Percentiles rank a stretch among this genome's conserved stretches.
Evolutionary conservation across 1,284 basidiomycete genomes (phyloP).

Genomic region (Tilletia indica): DNA sequence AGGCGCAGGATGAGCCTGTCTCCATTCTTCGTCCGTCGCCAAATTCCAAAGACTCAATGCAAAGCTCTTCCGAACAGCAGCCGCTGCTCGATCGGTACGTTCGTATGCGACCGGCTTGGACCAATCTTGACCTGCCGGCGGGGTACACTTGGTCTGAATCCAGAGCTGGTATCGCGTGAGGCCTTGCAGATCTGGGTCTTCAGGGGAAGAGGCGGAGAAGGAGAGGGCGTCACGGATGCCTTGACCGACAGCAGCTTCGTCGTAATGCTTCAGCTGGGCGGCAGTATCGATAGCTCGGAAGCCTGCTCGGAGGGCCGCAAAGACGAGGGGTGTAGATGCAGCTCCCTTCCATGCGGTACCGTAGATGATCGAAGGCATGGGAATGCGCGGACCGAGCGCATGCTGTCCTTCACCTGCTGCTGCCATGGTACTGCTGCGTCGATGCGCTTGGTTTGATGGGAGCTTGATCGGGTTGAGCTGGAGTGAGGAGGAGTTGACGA

Average conservation of each 20-base stretch:
- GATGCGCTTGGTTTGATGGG: too few relatives aligned
- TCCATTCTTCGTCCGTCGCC: slow-evolving; percentile 12
- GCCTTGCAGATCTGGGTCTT: slow-evolving; percentile 26
- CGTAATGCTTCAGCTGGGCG: slow-evolving; percentile 52
- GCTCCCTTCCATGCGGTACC: slow-evolving; percentile 53
- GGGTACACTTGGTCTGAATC: slow-evolving; percentile 52
- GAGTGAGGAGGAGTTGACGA: too few relatives aligned
- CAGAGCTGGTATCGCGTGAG: slow-evolving; percentile 38
- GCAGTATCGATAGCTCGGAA: slow-evolving; percentile 53
- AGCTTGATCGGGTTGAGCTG: too few relatives aligned
- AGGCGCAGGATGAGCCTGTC: neutral
- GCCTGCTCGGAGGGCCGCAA: slow-evolving; percentile 41
- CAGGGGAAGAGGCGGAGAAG: slow-evolving; percentile 16
- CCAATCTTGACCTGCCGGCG: slow-evolving; percentile 43
- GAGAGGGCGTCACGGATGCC: slow-evolving; percentile 28
- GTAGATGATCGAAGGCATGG: slow-evolving; percentile 46
- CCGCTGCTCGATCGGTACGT: neutral
- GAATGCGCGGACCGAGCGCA: neutral
- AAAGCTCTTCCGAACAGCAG: slow-evolving; percentile 9
- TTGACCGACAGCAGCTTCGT: slow-evolving; percentile 48
- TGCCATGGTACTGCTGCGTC: too few relatives aligned
- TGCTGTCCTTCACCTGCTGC: too few relatives aligned
- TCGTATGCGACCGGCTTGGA: slow-evolving; percentile 37
- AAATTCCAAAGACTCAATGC: neutral
- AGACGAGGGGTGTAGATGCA: slow-evolving; percentile 40